Evolutionary conservation across 2,329 filamentous ascomycete species (phyloP).

Genomic region (Beauveria australis): DNA sequence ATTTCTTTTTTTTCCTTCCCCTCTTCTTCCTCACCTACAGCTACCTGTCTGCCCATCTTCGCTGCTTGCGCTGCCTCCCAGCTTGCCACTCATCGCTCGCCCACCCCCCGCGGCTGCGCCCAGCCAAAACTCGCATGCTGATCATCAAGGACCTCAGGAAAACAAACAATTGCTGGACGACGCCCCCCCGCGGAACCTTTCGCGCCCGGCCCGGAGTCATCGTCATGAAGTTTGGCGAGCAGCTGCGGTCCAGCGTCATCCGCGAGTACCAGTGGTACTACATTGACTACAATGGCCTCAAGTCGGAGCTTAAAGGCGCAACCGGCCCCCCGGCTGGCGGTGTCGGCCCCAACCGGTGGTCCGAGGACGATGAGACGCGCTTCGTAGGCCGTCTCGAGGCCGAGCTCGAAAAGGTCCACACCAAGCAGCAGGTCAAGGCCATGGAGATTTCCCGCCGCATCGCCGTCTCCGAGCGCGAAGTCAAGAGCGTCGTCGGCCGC

Average conservation of each 20-base stretch:
- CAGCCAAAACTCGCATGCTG: slow-evolving; percentile 32
- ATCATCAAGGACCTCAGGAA: slow-evolving; percentile 44
- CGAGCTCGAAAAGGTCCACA: slow-evolving; percentile 95
- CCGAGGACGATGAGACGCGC: slow-evolving; percentile 79
- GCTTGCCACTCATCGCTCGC: background rate
- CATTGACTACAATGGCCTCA: slow-evolving; percentile 93
- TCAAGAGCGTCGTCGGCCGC: slow-evolving; percentile 74
- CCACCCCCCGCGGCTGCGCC: background rate
- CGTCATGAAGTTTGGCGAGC: slow-evolving; percentile 85
- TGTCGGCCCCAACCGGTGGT: slow-evolving; percentile 58
- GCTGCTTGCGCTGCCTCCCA: background rate
- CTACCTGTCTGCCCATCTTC: background rate
- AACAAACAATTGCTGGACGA: slow-evolving; percentile 33
- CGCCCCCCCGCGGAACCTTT: slow-evolving; percentile 24
- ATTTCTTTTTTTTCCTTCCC: background rate
- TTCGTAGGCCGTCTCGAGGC: slow-evolving; percentile 83
- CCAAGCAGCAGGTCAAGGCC: slow-evolving; percentile 94
- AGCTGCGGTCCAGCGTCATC: slow-evolving; percentile 90
- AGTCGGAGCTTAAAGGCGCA: slow-evolving; percentile 72
- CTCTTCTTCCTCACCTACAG: background rate
- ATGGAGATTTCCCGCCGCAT: slow-evolving; percentile 93
- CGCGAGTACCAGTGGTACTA: slow-evolving; percentile 98
- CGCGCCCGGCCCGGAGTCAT: slow-evolving; percentile 41
- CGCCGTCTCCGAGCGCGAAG: slow-evolving; percentile 78
- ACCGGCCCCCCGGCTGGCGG: slow-evolving; percentile 42